Evolutionary conservation across 345 rosid species (phyloP), one percentile per base, ranked within the genome.

Genomic region (Heritiera littoralis): DNA sequence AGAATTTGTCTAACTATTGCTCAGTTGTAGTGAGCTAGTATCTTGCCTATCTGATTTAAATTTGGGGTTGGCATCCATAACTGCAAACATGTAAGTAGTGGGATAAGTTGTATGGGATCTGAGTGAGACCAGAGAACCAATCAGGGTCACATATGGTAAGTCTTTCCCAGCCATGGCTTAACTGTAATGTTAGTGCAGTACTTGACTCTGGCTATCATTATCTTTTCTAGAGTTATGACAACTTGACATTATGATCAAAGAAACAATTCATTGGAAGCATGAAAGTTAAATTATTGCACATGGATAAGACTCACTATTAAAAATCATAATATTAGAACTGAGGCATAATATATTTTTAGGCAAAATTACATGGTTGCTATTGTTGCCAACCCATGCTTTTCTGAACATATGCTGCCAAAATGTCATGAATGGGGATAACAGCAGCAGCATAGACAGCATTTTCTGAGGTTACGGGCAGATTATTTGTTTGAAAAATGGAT

Each of bases 211-310:
- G 38, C 17, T 61, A 61, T 38, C 2, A 38, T 54, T 18, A 43
- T 54, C 28, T 51, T 71, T 15, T 59, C 20, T 17, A 51, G 20
- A 40, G 41, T 71, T 15, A 51, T 51, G 60, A 30, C 59, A 51
- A 28, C 9, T 71, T 51, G 46, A 71, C 45, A 51, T 51, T 30
- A 20, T 20, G 13, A 30, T 59, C 64, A 35, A 61, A 11, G 6
- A 11, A 61, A 1, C 38, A 23, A 61, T 61, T 61, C 40, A 28
- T 30, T 30, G 40, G 40, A 28, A 32, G 63, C 76, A 54, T 72
- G 48, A 17, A 54, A 52, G 46, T 72, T 72, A 52, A 52, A 72
- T 72, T 17, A 52, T 72, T 72, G 76, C 76, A 72, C 63, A 54
- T 72, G 76, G 76, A 72, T 32, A 72, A 51, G 60, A 54, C 51